A percentile compares a stretch with the other conserved stretches of the same genome.
Conservation (phyloP, 306 rosid species). For the Bauhinia variegata region DNA sequence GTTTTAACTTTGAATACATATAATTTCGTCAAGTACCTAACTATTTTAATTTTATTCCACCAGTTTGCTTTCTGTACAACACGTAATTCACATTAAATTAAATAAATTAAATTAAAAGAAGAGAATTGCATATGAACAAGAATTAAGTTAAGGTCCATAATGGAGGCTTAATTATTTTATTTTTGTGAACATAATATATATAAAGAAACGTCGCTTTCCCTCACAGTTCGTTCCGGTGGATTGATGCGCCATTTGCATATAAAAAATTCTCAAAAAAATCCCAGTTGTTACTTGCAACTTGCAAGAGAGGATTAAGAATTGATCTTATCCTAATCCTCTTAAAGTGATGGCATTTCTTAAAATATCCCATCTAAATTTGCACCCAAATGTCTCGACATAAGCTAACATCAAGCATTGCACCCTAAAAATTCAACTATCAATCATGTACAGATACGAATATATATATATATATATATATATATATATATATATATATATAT, state of each 20-base stretch:
- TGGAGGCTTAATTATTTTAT: neutral
- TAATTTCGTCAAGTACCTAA: neutral
- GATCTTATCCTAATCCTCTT: neutral
- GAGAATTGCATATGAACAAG: too few species aligned
- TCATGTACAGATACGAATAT: neutral
- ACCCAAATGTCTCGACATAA: neutral
- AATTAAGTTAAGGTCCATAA: neutral
- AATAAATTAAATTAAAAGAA: neutral
- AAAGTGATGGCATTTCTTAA: neutral
- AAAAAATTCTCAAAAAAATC: neutral
- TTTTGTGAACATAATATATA: neutral
- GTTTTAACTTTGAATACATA: neutral
- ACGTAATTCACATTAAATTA: neutral
- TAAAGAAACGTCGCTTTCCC: slow-evolving; percentile 26
- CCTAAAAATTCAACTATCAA: neutral
- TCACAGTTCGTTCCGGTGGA: slow-evolving; percentile 25
- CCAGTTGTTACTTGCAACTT: slow-evolving; percentile 23
- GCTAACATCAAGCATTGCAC: neutral
- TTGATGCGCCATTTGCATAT: slow-evolving; percentile 25
- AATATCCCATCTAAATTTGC: neutral
- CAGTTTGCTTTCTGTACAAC: neutral
- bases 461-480: too few species aligned
- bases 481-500: too few species aligned
- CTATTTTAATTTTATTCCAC: neutral
- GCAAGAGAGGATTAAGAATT: neutral